phyloP scores from a whole-genome alignment of 1,284 basidiomycete genomes.

The Chondrostereum purpureum region DNA sequence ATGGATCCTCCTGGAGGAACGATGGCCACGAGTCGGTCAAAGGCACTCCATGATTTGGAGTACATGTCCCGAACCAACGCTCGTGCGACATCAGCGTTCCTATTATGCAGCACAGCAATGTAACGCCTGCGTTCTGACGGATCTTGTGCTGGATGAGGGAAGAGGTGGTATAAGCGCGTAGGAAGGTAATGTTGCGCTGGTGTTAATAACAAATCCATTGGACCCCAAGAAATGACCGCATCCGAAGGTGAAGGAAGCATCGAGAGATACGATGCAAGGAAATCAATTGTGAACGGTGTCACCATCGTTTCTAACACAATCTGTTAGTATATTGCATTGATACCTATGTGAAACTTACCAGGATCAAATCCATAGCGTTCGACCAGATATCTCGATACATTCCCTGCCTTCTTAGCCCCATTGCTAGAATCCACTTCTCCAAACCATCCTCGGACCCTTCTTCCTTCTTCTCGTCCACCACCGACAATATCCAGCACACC shows the following conservation, averaged over 20 bases:
- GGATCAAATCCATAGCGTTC: constrained; percentile 76
- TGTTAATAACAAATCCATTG: constrained; percentile 69
- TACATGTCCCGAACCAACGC: constrained; percentile 33
- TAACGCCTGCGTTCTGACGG: constrained; percentile 64
- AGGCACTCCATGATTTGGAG: constrained; percentile 84
- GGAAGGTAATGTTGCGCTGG: constrained; percentile 67
- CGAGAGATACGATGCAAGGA: constrained; percentile 68
- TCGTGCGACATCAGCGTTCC: constrained; percentile 24
- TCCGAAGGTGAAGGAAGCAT: constrained; percentile 64
- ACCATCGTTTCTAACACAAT: constrained; percentile 69
- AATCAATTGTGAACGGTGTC: constrained; percentile 69
- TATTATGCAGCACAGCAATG: constrained; percentile 60
- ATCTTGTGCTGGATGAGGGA: constrained; percentile 75
- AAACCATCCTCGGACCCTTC: constrained; percentile 63
- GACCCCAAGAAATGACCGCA: constrained; percentile 68
- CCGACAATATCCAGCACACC: constrained; percentile 69
- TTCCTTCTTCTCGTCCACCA: constrained; percentile 64
- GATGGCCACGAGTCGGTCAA: constrained; percentile 76
- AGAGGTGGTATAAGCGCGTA: constrained; percentile 61
- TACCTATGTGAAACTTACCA: constrained; percentile 46
- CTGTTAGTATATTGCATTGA: constrained; percentile 1
- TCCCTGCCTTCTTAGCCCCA: constrained; percentile 57
- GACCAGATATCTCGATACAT: constrained; percentile 65
- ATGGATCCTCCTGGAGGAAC: constrained; percentile 83
- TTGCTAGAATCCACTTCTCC: constrained; percentile 62